A percentile compares a stretch with the other conserved stretches of the same genome.
Conservation (phyloP, 768 basidiomycete species). For the Tulasnella sp. region DNA sequence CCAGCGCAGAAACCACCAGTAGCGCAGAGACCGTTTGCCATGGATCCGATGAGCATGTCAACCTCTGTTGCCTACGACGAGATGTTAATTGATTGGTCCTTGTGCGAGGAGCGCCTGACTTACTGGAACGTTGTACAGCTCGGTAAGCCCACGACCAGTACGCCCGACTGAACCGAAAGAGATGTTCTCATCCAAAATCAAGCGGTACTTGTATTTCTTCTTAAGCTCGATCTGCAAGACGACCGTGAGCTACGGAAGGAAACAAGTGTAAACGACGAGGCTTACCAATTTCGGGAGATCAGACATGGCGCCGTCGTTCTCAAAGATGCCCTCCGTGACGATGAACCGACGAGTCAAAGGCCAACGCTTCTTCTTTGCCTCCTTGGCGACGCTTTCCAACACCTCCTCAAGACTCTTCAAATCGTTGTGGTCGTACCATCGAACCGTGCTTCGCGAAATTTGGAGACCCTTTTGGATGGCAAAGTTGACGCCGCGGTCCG, state of each 20-base stretch:
- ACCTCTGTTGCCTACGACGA: constrained; percentile 73
- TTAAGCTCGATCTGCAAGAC: constrained; percentile 79
- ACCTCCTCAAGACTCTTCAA: constrained; percentile 86
- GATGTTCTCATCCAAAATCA: constrained; percentile 89
- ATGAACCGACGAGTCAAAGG: constrained; percentile 91
- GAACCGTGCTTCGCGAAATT: constrained; percentile 83
- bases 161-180: constrained; percentile 92
- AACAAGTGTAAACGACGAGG: constrained; percentile 25
- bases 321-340: constrained; percentile 94
- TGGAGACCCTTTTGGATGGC: constrained; percentile 94
- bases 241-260: neutral
- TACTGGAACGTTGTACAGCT: constrained; percentile 90
- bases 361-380: constrained; percentile 73
- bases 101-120: constrained; percentile 34
- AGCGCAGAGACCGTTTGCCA: constrained; percentile 77
- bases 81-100: neutral
- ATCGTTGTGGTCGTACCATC: constrained; percentile 97
- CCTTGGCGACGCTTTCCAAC: constrained; percentile 77
- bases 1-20: constrained; percentile 96
- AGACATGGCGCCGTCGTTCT: constrained; percentile 87
- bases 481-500: constrained; percentile 93
- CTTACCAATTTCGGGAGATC: constrained; percentile 89
- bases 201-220: constrained; percentile 89
- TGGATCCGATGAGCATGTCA: constrained; percentile 91
- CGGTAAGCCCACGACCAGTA: constrained; percentile 92